phyloP scores from a whole-genome alignment of 2,329 filamentous ascomycete species.

The Aspergillus proliferans region DNA sequence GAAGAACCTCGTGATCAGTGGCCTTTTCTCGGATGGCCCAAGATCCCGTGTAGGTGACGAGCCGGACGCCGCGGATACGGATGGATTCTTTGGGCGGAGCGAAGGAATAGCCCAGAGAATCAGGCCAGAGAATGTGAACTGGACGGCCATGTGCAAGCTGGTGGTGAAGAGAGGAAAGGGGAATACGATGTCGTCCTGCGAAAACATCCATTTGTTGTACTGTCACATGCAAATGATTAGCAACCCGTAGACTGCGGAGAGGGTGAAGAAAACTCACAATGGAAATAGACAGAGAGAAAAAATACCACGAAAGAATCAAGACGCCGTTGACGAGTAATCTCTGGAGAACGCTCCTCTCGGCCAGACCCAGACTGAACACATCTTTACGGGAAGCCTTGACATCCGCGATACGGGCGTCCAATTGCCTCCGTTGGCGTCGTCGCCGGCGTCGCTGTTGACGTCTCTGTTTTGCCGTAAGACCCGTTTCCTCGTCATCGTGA shows the following conservation, averaged over 20 bases:
- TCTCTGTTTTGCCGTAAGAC: slow-evolving; percentile 68
- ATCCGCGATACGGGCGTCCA: slow-evolving; percentile 64
- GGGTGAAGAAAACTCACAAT: slow-evolving; percentile 54
- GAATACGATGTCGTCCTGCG: slow-evolving; percentile 76
- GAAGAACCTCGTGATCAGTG: slow-evolving; percentile 77
- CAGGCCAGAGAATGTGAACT: slow-evolving; percentile 71
- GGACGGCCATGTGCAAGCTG: slow-evolving; percentile 89
- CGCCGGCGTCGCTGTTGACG: slow-evolving; percentile 57
- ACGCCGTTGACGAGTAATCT: slow-evolving; percentile 66
- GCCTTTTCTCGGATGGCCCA: slow-evolving; percentile 44
- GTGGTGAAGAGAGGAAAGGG: slow-evolving; percentile 94
- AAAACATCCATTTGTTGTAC: slow-evolving; percentile 99
- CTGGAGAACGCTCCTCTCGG: slow-evolving; percentile 66
- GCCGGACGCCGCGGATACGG: slow-evolving; percentile 11
- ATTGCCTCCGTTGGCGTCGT: slow-evolving; percentile 59
- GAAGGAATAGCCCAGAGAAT: slow-evolving; percentile 79
- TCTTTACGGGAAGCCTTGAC: slow-evolving; percentile 62
- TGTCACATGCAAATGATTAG: slow-evolving; percentile 31
- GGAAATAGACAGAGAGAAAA: slow-evolving; percentile 89
- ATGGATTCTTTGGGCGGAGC: slow-evolving; percentile 59
- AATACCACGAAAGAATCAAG: slow-evolving; percentile 83
- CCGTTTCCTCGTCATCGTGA: slow-evolving; percentile 84
- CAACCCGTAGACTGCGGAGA: not conserved
- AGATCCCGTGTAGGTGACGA: slow-evolving; percentile 39
- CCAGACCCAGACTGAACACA: slow-evolving; percentile 53